Percentiles rank a stretch among this genome's conserved stretches.
Conservation (phyloP, 1,284 basidiomycete species). For the Hemileia vastatrix region DNA sequence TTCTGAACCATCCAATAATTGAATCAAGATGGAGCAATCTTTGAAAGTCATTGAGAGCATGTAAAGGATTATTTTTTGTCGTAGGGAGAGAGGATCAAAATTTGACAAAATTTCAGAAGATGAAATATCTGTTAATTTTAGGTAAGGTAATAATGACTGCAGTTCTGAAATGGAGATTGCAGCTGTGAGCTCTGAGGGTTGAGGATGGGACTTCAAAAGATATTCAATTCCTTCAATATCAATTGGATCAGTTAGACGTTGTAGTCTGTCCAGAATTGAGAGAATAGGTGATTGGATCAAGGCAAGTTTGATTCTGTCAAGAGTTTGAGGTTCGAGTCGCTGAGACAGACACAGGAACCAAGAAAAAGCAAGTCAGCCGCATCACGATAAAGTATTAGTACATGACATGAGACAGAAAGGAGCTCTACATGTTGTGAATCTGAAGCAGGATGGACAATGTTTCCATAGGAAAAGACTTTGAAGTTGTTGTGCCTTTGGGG, state of each 20-base stretch:
- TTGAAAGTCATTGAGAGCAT: slow-evolving; percentile 15
- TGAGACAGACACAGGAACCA: neutral
- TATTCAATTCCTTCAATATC: slow-evolving; percentile 11
- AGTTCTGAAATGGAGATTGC: too few relatives aligned
- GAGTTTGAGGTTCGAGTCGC: neutral
- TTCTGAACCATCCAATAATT: neutral
- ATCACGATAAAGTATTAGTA: neutral
- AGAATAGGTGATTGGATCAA: slow-evolving; percentile 1
- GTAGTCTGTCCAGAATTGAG: neutral
- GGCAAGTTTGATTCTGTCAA: neutral
- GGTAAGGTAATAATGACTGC: too few relatives aligned
- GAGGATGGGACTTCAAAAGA: neutral
- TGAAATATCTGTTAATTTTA: too few relatives aligned
- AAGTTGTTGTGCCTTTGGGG: slow-evolving; percentile 11
- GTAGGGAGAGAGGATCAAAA: neutral
- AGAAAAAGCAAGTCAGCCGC: neutral
- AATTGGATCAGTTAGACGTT: slow-evolving; percentile 2
- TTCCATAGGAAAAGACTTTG: slow-evolving; percentile 4
- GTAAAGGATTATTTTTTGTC: slow-evolving; percentile 8
- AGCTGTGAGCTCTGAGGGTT: too few relatives aligned
- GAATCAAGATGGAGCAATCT: slow-evolving; percentile 20
- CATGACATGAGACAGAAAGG: too few relatives aligned
- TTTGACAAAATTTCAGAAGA: too few relatives aligned
- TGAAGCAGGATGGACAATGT: neutral
- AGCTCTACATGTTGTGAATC: too few relatives aligned